Evolutionary conservation across 148 eudicot species (phyloP), one percentile per base, ranked within the genome.

Genomic region (Pouteria glomerata): DNA sequence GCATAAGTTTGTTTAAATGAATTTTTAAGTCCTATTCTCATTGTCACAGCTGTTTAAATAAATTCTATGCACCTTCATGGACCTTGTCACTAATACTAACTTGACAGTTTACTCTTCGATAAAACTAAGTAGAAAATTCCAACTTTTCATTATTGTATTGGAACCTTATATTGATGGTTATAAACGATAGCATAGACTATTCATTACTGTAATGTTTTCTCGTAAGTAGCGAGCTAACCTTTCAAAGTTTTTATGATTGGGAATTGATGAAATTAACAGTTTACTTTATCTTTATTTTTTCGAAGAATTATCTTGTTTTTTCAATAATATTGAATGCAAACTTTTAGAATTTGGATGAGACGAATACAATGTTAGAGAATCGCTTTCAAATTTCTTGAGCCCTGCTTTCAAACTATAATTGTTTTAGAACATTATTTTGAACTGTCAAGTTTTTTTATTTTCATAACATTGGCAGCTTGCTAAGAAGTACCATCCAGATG

Each of bases 401-500:
- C 29, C 6, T 50, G 59, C 50, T 70, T 24, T 63, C 47, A 16
- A 31, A 37, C 18, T 37, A 39, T 47, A 34, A 44, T 57, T 0
- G 45, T 18, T 56, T 65, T 19, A 19, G 51, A 13, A 14, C 6
- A 26, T 27, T 34, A n/a, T 27, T 13, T 47, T 5, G 33, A 48
- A 34, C 19, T 68, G 23, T 63, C 33, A 29, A 56, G 18, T n/a
- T 23, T 52, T 44, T 26, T 63, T 6, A 63, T 44, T 62, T 53
- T 44, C 13, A 21, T 39, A 53, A 57, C 21, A 24, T 39, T 27
- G 29, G 80, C 88, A 94, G 98, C 88, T 91, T 77, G 98, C 97
- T n/a, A 91, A 89, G 85, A 94, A 89, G 82, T 84, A 86, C 67
- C 98, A 94, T 82, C 98, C 98, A 39, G 98, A 94, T 80, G 87